Evolutionary conservation across 2,329 filamentous ascomycete species (phyloP), one percentile per base, ranked within the genome.

Genomic region (Helicocarpus griseus): DNA sequence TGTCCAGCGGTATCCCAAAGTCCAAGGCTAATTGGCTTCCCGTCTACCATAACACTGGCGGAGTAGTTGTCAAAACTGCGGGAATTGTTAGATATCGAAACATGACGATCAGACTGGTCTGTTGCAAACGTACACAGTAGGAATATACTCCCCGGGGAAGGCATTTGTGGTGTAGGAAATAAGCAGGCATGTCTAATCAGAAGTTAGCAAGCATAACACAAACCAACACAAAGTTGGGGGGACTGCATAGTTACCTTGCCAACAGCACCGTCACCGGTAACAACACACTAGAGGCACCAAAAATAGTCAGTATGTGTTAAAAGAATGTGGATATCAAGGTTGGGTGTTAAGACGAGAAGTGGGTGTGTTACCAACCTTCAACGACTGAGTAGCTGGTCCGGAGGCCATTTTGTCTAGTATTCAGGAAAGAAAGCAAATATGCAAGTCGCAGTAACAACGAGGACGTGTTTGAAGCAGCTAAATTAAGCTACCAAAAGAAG

Each of bases 121-220:
- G 31, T 11, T 33, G 7, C 26, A 44, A 51, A 69, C 69, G 62
- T 59, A 72, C 69, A 98, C 93, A 63, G 93, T 98, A 60, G 93
- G 93, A 63, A 98, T 97, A 74, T 98, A 98, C 79, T 98, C 93
- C 72, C 93, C 93, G n/a, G 93, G 93, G 71, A 98, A 98, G 59
- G 93, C 93, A 77, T 97, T 98, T 58, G 93, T 98, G 58, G 93
- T 97, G 77, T 98, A 98, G 49, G 91, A 97, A 70, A 98, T 98
- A 64, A 98, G 84, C 54, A 98, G 84, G 78, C 93, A 98, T 79
- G 93, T 98, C 91, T 96, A 57, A 41, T 51, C 56, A 56, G 48
- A 49, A 56, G 56, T 56, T 59, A 56, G 54, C 44, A 50, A 48
- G 48, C 41, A 45, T 21, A 17, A 26, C 8, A 19, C 17, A 39